Percentiles rank a stretch among this genome's conserved stretches.
phyloP scores from a whole-genome alignment of 495 filamentous ascomycete species.

The Lophiostoma macrostomum region DNA sequence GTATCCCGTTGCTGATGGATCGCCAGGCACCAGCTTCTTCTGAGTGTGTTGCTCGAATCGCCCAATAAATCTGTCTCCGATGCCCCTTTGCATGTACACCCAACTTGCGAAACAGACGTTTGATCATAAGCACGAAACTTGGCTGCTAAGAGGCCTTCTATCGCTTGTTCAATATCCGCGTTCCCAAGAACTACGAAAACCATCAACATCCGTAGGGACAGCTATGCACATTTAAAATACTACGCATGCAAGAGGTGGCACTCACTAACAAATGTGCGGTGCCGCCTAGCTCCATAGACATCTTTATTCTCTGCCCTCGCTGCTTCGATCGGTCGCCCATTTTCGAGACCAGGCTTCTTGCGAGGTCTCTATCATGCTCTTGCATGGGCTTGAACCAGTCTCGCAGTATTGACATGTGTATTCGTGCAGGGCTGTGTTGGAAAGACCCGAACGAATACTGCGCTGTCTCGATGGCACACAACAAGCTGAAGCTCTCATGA shows the following conservation, averaged over 20 bases:
- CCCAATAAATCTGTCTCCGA: no score
- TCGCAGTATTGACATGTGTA: not conserved
- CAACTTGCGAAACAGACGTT: no score
- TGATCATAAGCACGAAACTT: no score
- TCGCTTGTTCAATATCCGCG: not conserved
- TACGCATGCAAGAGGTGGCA: not conserved
- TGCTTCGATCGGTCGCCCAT: not conserved
- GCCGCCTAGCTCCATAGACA: not conserved
- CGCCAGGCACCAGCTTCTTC: no score
- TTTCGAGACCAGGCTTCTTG: not conserved
- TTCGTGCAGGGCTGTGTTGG: not conserved
- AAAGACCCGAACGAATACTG: not conserved
- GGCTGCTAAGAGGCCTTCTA: not conserved
- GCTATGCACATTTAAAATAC: no score
- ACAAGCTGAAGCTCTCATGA: no score
- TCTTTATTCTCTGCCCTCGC: not conserved
- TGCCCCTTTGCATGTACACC: no score
- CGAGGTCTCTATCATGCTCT: not conserved
- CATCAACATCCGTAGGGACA: no score
- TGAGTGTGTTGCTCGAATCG: no score
- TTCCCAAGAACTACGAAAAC: not conserved
- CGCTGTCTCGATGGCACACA: no score
- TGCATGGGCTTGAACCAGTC: not conserved
- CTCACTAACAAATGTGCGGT: not conserved
- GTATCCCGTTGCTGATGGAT: no score